Conservation (phyloP, 2,329 filamentous ascomycete species). For the Paecilomyces variotii region DNA sequence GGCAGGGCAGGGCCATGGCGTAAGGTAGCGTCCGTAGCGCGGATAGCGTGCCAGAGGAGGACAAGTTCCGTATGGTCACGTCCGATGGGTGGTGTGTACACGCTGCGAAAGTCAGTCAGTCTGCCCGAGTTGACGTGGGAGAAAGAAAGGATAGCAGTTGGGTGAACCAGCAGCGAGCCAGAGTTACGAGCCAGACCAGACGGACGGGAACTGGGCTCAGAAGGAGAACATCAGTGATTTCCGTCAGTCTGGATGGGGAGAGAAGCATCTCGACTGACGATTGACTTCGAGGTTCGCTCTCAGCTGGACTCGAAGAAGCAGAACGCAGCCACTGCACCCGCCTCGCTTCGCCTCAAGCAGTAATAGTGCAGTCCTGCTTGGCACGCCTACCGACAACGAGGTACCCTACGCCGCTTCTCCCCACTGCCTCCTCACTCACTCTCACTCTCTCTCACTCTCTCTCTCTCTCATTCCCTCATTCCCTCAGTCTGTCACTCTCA, state of each 20-base stretch:
- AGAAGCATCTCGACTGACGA: background rate
- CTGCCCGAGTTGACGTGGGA: background rate
- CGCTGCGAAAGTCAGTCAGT: background rate
- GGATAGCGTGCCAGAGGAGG: background rate
- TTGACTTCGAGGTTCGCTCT: background rate
- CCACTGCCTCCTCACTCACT: background rate
- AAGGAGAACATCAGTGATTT: no score
- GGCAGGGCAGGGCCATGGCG: background rate
- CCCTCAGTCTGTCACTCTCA: background rate
- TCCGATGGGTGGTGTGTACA: background rate
- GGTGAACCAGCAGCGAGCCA: no score
- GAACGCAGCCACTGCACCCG: background rate
- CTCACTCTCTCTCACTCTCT: background rate
- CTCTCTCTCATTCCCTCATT: background rate
- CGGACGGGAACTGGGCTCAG: no score
- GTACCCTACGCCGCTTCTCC: background rate
- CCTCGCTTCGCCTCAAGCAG: background rate
- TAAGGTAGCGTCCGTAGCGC: conserved; percentile 1
- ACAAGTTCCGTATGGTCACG: background rate
- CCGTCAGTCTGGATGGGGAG: no score
- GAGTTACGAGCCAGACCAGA: no score
- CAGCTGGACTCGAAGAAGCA: background rate
- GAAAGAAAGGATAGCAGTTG: background rate
- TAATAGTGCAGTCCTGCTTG: background rate
- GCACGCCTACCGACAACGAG: background rate